A percentile compares a stretch with the other conserved stretches of the same genome.
phyloP scores from a whole-genome alignment of 202 grass and related monocot species.

The Elaeis oleifera region DNA sequence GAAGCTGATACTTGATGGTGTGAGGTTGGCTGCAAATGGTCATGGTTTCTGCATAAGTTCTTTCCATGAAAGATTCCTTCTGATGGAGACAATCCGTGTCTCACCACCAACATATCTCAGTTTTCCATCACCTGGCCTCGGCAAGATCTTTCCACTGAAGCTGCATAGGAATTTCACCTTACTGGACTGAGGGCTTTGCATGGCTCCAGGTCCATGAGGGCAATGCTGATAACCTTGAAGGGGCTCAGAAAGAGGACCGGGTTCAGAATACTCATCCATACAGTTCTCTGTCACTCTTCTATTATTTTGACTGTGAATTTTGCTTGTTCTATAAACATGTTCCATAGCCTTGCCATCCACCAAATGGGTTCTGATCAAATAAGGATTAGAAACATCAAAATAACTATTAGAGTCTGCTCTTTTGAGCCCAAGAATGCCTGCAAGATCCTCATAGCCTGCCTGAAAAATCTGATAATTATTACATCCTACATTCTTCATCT shows the following conservation, averaged over 20 bases:
- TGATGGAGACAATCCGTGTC: constrained; percentile 63
- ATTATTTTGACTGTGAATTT: constrained; percentile 28
- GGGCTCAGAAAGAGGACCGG: neutral
- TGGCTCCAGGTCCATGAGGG: constrained; percentile 13
- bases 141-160: constrained; percentile 89
- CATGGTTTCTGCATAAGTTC: constrained; percentile 62
- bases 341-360: constrained; percentile 23
- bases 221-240: constrained; percentile 14
- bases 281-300: constrained; percentile 18
- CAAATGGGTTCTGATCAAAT: constrained; percentile 12
- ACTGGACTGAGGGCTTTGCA: constrained; percentile 41
- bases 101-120: constrained; percentile 90
- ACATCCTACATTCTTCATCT: constrained; percentile 24
- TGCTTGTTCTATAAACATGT: constrained; percentile 15
- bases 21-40: constrained; percentile 72
- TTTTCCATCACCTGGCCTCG: constrained; percentile 73
- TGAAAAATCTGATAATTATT: constrained; percentile 26
- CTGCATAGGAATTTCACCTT: constrained; percentile 93
- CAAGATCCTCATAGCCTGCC: constrained; percentile 39
- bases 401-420: constrained; percentile 37
- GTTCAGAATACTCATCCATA: constrained; percentile 12
- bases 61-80: constrained; percentile 48
- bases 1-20: constrained; percentile 93
- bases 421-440: constrained; percentile 37
- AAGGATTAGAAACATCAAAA: constrained; percentile 34